Conservation (phyloP, 2,329 filamentous ascomycete genomes). For the Graphilbum ipis-grandicollis region DNA sequence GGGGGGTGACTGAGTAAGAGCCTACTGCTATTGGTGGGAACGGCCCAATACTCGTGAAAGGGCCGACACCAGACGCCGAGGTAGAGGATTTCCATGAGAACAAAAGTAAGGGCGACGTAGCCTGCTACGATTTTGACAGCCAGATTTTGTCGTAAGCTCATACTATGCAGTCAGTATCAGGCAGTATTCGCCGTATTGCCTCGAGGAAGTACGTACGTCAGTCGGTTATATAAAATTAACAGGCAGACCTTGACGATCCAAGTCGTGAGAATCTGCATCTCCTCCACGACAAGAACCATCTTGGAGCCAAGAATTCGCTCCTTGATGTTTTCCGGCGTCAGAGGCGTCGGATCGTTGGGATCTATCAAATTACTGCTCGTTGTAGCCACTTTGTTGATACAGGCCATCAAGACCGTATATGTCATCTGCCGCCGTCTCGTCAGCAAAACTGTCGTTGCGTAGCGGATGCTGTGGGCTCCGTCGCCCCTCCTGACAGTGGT, state of each 20-base stretch:
- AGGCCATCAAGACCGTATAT: slow-evolving; percentile 36
- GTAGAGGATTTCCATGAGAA: slow-evolving; percentile 8
- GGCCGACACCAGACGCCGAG: slow-evolving; percentile 31
- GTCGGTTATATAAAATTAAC: slow-evolving; percentile 36
- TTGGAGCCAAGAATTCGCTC: slow-evolving; percentile 36
- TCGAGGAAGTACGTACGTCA: slow-evolving; percentile 32
- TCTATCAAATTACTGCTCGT: slow-evolving; percentile 44
- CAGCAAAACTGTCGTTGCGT: too few relatives aligned
- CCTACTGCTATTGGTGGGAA: slow-evolving; percentile 16
- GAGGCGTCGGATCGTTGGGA: slow-evolving; percentile 20
- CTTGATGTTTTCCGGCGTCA: slow-evolving; percentile 26
- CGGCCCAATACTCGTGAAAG: slow-evolving; percentile 31
- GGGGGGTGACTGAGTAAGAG: background rate
- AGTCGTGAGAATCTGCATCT: slow-evolving; percentile 41
- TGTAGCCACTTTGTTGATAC: slow-evolving; percentile 34
- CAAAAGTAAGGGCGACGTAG: slow-evolving; percentile 6
- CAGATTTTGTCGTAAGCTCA: slow-evolving; percentile 2
- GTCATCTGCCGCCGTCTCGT: slow-evolving; percentile 14
- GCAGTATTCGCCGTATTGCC: too few relatives aligned
- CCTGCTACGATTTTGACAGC: slow-evolving; percentile 22
- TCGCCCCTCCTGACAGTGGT: too few relatives aligned
- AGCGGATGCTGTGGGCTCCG: too few relatives aligned
- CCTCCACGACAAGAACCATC: slow-evolving; percentile 43
- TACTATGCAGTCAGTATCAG: background rate
- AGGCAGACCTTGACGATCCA: slow-evolving; percentile 40